These are phyloP conservation scores for Epithele typhae DNA, from an alignment of 768 basidiomycete genomes.

Conservation along the genomic window DNA sequence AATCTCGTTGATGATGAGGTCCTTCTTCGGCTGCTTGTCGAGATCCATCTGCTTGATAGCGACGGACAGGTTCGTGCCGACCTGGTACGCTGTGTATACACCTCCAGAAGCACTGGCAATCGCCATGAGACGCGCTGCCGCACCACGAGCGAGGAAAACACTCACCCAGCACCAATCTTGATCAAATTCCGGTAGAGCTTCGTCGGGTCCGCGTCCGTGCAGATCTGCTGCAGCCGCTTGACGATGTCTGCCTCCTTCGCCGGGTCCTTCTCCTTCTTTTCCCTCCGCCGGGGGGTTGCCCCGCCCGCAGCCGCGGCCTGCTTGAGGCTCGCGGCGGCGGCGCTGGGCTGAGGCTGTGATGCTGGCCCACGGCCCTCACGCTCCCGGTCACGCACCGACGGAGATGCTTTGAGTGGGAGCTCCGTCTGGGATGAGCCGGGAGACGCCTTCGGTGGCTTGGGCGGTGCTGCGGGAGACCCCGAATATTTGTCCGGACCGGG, in stretches of 20 bases:
- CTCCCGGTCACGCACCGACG: constrained; percentile 20
- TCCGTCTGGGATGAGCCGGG: constrained; percentile 57
- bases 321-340: constrained; percentile 61
- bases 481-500: constrained; percentile 19
- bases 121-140: constrained; percentile 5
- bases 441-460: constrained; percentile 19
- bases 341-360: constrained; percentile 49
- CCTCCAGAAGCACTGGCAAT: constrained; percentile 88
- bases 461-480: constrained; percentile 8
- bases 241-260: constrained; percentile 87
- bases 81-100: constrained; percentile 97
- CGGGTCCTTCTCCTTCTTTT: constrained; percentile 81
- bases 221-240: constrained; percentile 86
- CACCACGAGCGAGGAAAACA: constrained; percentile 9
- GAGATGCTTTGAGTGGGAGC: constrained; percentile 26
- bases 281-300: constrained; percentile 79
- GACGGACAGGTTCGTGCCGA: constrained; percentile 88
- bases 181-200: constrained; percentile 86
- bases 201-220: constrained; percentile 96
- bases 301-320: constrained; percentile 58
- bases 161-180: constrained; percentile 98
- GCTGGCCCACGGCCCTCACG: constrained; percentile 15
- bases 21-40: constrained; percentile 99
- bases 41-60: constrained; percentile 99
- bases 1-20: constrained; percentile 99